Evolutionary conservation across 805 yeast species (phyloP), one percentile per base, ranked within the genome.

Genomic region (Candida manassasensis): DNA sequence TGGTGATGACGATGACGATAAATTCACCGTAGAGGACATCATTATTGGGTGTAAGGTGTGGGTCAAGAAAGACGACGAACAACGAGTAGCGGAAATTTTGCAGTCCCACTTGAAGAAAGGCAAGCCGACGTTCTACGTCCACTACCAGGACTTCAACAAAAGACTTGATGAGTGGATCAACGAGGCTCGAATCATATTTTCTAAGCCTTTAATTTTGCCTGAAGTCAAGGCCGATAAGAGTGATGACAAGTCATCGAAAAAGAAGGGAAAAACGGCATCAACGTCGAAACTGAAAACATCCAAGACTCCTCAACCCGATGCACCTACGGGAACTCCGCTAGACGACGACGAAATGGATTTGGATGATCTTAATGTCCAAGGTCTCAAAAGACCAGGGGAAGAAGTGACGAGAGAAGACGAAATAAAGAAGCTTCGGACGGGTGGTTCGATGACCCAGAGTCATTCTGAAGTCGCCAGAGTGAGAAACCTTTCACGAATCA

Each of bases 361-460:
- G 44, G 96, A 85, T 48, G 69, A 84, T 52, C 69, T 86, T 48
- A 81, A 86, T 50, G 95, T 88, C 4, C 96, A 88, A 57, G 96
- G 95, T 12, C 52, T 81, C 19, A 68, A 65, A 34, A 61, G 77
- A 37, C 79, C 76, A 13, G 78, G 79, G 9, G 89, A 84, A 43
- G 86, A 80, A 39, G 74, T 84, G 28, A 79, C 84, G 24, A 68
- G 96, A 38, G 96, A 88, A 50, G 95, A 87, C 47, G 98, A 93
- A 59, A 83, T 93, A 46, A 87, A 90, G 54, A 86, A 85, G 54
- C 69, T 93, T 37, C 72, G 97, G 47, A 88, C 96, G 0, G 73
- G 94, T n/a, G 98, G 98, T 2, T 89, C 97, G 0, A 93, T 93
- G 97, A 84, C 93, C 8, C 98, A 93, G 60, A 75, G 73, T 48